Evolutionary conservation across 2,329 filamentous ascomycete genomes (phyloP), one percentile per base, ranked within the genome.

Genomic region (Lachnellula occidentalis): DNA sequence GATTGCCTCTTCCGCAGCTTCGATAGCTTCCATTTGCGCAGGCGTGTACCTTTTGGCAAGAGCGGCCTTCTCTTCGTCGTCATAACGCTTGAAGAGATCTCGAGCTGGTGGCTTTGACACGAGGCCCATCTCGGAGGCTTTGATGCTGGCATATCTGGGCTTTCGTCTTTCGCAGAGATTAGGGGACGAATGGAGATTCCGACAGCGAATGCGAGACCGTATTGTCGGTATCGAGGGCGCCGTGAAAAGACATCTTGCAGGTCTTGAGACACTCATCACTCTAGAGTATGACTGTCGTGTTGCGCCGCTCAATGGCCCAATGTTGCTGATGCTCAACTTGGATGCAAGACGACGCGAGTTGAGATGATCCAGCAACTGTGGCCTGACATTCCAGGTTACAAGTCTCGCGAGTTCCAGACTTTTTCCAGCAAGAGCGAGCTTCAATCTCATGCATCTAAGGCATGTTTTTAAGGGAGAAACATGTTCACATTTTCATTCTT

Each of bases 21-120:
- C 79, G 68, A 97, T 83, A 54, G 91, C 90, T 53, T 82, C 83
- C 63, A 95, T 78, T 74, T 97, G 92, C 69, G 87, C 83, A 15
- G 85, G 79, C 0, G 90, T 88, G 76, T 96, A 97, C 64, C 80
- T 81, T 66, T 82, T 73, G 55, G 73, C 72, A 55, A 96, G 77
- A 19, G 73, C 66, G 56, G 78, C 77, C 66, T 82, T 80, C 67
- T 94, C 85, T 60, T 84, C 78, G 41, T 78, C 72, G 14, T 82
- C 83, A 74, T 91, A 94, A 14, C 80, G 76, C 59, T 83, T 78
- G 66, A 84, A 85, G 43, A 73, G 69, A 42, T 79, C 66, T 58
- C 74, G 66, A 14, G 63, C 58, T 60, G 64, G 54, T 64, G 67
- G 51, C 65, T 51, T 58, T 51, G 50, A 46, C 51, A 62, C 43